These are phyloP conservation scores for Coleophoma crateriformis DNA, from an alignment of 2,329 filamentous ascomycete species.

Conservation along the genomic window DNA sequence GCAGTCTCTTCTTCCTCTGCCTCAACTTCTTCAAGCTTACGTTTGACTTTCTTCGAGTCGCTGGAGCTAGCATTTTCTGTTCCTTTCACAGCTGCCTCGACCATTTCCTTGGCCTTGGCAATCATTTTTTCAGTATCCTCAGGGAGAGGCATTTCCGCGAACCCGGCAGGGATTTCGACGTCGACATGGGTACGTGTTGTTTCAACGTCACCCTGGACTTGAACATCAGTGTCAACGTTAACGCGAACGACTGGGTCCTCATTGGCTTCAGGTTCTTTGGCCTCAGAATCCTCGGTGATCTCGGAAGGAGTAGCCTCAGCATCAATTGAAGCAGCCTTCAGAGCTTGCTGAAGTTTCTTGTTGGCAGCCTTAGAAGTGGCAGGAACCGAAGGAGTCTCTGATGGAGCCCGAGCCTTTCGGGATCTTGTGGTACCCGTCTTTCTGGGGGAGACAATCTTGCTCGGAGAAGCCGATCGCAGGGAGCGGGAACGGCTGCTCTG, in stretches of 20 bases:
- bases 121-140: slow-evolving; percentile 82
- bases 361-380: slow-evolving; percentile 41
- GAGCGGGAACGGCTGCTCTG: slow-evolving; percentile 36
- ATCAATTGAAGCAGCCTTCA: slow-evolving; percentile 34
- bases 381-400: slow-evolving; percentile 35
- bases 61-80: slow-evolving; percentile 28
- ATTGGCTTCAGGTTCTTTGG: slow-evolving; percentile 18
- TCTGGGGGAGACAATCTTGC: slow-evolving; percentile 41
- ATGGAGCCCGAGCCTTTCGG: slow-evolving; percentile 39
- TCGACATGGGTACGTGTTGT: slow-evolving; percentile 69
- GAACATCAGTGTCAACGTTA: slow-evolving; percentile 60
- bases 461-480: slow-evolving; percentile 53
- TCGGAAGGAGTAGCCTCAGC: not conserved
- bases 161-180: slow-evolving; percentile 66
- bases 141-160: slow-evolving; percentile 63
- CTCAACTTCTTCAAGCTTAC: slow-evolving; percentile 68
- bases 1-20: slow-evolving; percentile 41
- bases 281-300: not conserved
- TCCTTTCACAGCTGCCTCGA: slow-evolving; percentile 60
- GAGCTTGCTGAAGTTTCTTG: slow-evolving; percentile 38
- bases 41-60: slow-evolving; percentile 49
- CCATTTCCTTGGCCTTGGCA: slow-evolving; percentile 81
- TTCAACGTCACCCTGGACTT: slow-evolving; percentile 52
- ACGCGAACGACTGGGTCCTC: slow-evolving; percentile 61
- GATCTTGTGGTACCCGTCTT: slow-evolving; percentile 21